Evolutionary conservation across 2,329 filamentous ascomycete genomes (phyloP), one percentile per base, ranked within the genome.

Genomic region (Herpomyces periplanetae): DNA sequence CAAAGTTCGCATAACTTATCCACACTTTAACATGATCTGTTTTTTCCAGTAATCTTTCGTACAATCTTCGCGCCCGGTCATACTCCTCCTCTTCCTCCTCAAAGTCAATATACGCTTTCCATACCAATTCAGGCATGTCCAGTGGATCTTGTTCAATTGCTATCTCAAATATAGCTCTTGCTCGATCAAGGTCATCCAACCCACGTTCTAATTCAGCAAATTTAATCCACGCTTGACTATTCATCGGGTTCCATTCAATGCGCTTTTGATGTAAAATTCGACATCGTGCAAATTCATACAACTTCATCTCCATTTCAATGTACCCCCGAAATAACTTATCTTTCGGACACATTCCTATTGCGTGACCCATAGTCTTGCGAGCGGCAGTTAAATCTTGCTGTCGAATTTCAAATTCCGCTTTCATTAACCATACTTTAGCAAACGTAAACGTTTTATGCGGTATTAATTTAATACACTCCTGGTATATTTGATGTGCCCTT

Each of bases 1-100:
- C 80, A 33, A 96, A 91, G 37, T 84, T 66, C n/a, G 80, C 80
- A 41, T 75, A 96, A 37, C 66, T 75, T 38, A 80, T 85, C 80
- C 80, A 96, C 24, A 96, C 80, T 47, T 91, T 96, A 46, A 88
- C 71, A 34, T 96, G 80, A 32, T 80, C 62, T n/a, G 80, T 87
- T 55, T 84, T 88, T 31, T 68, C 49, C 16, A 96, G 50, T 6
- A 96, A 49, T 4, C 75, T 56, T 43, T 91, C 75, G 41, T 91
- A 96, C 17, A 96, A 45, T 3, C 45, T 43, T 18, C 80, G 51
- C 3, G 71, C 69, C 18, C 59, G 49, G 20, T 71, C 68, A 37
- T 75, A 88, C 37, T 88, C 69, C 31, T 60, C 66, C 37, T 87
- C 69, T 30, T 85, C 69, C 34, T 91, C 75, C 40, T 96, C 80